Evolutionary conservation across 1,284 basidiomycete species (phyloP), one percentile per base, ranked within the genome.

Genomic region (Abortiporus biennis): DNA sequence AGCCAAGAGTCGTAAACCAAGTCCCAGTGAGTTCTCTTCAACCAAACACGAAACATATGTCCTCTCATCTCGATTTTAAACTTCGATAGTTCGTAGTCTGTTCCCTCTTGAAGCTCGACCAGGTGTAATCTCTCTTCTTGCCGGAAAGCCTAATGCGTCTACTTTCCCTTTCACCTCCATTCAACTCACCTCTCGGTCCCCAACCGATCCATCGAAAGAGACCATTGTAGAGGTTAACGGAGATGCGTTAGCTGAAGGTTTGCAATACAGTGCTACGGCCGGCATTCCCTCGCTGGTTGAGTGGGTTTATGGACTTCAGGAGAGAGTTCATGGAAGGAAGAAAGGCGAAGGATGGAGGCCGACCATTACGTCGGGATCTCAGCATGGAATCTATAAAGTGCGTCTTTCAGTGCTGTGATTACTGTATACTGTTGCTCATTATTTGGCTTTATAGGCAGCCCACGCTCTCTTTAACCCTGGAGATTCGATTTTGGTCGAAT

Each of bases 141-240:
- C 83, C 0, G 85, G 85, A 19, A 88, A 88, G 62, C 95, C 95
- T 15, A 94, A 95, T 57, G 76, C 84, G n/a, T 66, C 73, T 3
- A 89, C 90, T 8, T 98, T 97, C 67, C 94, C 94, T 1, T 88
- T 98, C 63, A 80, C 81, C 2, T 80, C 80, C 0, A 65, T 96
- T 49, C 78, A 72, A 36, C 75, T 87, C 56, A 76, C 53, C 2
- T 52, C 58, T 12, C 69, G 69, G 11, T 71, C 56, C 40, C 78
- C 76, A 1, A 59, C 53, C 19, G 56, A 72, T 34, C 54, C 66
- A 23, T 56, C 66, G 44, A 67, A 71, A 20, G 62, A 65, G 6
- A 58, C 65, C 0, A 61, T 64, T 1, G 57, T 85, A 34, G 66
- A 64, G 3, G 65, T 92, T 40, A 69, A 71, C 17, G 72, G 70